Conservation (phyloP, 2,329 filamentous ascomycete species). For the Sordariomycetes sp. region DNA sequence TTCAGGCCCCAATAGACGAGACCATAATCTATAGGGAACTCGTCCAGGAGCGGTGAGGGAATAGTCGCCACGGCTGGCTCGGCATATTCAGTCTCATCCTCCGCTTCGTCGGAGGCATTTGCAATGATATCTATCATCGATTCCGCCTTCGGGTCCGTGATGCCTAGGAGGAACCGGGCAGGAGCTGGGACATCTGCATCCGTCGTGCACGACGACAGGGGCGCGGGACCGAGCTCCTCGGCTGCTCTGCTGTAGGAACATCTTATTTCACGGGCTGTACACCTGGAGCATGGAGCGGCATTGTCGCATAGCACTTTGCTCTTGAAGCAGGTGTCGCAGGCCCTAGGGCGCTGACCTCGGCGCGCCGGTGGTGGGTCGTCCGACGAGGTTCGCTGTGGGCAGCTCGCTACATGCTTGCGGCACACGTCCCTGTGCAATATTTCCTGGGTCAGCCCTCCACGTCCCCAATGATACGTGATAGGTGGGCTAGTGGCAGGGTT, state of each 20-base stretch:
- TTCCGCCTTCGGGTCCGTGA: not conserved
- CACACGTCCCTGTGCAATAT: not conserved
- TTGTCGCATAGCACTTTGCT: constrained; percentile 1
- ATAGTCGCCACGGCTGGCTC: not conserved
- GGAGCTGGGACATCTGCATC: not conserved
- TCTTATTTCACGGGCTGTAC: not conserved
- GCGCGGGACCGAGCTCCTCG: not conserved
- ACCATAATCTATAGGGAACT: not conserved
- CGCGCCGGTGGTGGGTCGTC: not conserved
- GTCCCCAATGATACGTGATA: not conserved
- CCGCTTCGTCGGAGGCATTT: not conserved
- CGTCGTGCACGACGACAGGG: not conserved
- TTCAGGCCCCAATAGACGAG: not conserved
- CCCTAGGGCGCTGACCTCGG: not conserved
- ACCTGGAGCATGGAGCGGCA: not conserved
- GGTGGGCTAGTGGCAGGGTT: not conserved
- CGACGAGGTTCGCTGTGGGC: not conserved
- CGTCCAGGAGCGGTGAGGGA: not conserved
- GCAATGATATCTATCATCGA: not conserved
- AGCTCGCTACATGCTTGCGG: not conserved
- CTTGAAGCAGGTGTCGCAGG: constrained; percentile 2
- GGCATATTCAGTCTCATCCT: not conserved
- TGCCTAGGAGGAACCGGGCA: not conserved
- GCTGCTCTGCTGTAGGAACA: not conserved
- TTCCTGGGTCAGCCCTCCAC: not conserved